Evolutionary conservation across 1,284 basidiomycete species (phyloP).

Genomic region (Grifola frondosa): DNA sequence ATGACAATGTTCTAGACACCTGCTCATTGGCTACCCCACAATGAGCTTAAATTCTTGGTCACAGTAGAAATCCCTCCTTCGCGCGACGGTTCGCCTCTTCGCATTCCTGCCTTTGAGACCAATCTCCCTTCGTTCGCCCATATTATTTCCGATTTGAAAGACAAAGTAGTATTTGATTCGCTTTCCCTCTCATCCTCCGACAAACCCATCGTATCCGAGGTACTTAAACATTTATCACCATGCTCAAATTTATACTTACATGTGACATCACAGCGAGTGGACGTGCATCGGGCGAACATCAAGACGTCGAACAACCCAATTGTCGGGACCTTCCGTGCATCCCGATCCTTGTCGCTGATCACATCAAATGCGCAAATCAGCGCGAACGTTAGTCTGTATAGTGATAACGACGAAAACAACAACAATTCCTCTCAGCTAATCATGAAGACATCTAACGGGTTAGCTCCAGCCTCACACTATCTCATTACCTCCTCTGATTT

Average conservation of each 20-base stretch:
- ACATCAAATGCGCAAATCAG: slow-evolving; percentile 41
- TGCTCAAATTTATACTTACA: neutral
- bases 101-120: slow-evolving; percentile 23
- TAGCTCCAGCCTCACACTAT: slow-evolving; percentile 1
- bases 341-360: slow-evolving; percentile 34
- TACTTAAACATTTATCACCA: slow-evolving; percentile 1
- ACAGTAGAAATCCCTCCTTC: slow-evolving; percentile 19
- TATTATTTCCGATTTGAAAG: slow-evolving; percentile 13
- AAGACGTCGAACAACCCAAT: slow-evolving; percentile 38
- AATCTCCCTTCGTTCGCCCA: slow-evolving; percentile 23
- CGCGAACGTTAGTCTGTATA: slow-evolving; percentile 33
- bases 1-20: slow-evolving; percentile 15
- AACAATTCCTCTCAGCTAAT: slow-evolving; percentile 22
- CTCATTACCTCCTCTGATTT: no score
- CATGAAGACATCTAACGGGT: slow-evolving; percentile 37
- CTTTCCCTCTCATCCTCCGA: slow-evolving; percentile 15
- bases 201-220: slow-evolving; percentile 13
- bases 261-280: slow-evolving; percentile 33
- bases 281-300: slow-evolving; percentile 31
- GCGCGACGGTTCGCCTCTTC: neutral
- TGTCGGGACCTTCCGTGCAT: slow-evolving; percentile 39
- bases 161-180: slow-evolving; percentile 16
- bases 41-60: slow-evolving; percentile 17
- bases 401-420: slow-evolving; percentile 30
- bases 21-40: slow-evolving; percentile 3